phyloP scores from a whole-genome alignment of 202 grass and related monocot species.

The Digitaria exilis region DNA sequence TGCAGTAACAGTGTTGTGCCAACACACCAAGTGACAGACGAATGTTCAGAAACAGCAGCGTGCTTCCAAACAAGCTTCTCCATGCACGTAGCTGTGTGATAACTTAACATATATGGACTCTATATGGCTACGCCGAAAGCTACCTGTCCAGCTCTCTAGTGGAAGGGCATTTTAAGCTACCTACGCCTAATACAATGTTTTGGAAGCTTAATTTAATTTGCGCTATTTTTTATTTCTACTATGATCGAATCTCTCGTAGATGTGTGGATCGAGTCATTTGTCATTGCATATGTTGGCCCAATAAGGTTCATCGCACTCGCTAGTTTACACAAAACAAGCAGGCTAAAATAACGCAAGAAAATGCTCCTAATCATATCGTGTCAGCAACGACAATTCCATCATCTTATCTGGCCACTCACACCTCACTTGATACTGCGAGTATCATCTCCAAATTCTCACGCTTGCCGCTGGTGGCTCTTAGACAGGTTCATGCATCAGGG shows the following conservation, averaged over 20 bases:
- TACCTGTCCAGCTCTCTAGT: not conserved
- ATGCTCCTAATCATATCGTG: not conserved
- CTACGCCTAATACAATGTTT: no score
- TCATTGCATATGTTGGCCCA: not conserved
- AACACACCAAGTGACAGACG: not conserved
- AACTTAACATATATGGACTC: not conserved
- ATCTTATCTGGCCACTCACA: not conserved
- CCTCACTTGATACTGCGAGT: no score
- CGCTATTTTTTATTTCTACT: not conserved
- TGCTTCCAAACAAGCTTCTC: constrained; percentile 32
- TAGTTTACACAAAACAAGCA: not conserved
- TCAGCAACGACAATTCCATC: not conserved
- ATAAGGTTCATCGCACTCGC: not conserved
- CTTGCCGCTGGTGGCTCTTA: not conserved
- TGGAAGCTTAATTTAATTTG: not conserved
- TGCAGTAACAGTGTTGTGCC: constrained; percentile 17
- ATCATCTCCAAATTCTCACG: not conserved
- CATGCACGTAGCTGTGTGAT: not conserved
- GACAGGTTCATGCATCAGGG: constrained; percentile 47
- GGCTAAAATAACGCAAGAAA: not conserved
- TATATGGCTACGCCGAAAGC: constrained; percentile 12
- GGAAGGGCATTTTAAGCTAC: not conserved
- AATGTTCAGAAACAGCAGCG: constrained; percentile 39
- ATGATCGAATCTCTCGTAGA: not conserved
- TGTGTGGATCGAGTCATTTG: not conserved